phyloP scores from a whole-genome alignment of 805 yeast genomes.

The Starmerella vitae region DNA sequence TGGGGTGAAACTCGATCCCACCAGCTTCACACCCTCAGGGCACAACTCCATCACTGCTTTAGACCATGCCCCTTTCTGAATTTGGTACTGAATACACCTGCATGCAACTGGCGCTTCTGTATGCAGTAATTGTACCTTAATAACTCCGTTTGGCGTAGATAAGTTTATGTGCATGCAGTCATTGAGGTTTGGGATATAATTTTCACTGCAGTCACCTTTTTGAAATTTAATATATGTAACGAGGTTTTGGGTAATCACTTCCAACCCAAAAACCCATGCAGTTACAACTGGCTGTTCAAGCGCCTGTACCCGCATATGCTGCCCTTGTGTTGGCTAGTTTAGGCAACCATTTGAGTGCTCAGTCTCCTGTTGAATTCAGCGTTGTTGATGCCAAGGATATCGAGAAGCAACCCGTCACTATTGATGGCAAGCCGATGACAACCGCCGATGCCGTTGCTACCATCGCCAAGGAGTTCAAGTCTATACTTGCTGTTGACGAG shows the following conservation, averaged over 20 bases:
- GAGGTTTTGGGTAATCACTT: no score
- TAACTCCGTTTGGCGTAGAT: conserved; percentile 1
- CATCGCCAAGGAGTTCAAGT: conserved; percentile 29
- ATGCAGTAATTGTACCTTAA: conserved; percentile 5
- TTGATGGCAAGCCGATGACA: conserved; percentile 31
- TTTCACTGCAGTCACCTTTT: no score
- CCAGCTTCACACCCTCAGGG: neutral
- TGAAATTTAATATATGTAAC: no score
- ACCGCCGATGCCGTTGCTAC: conserved; percentile 32
- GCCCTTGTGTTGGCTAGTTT: conserved; percentile 65
- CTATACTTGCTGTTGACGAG: conserved; percentile 36
- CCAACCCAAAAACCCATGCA: no score
- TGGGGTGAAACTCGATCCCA: neutral
- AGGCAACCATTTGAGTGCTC: conserved; percentile 38
- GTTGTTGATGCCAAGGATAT: conserved; percentile 62
- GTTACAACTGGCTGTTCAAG: conserved; percentile 71
- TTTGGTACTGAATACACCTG: conserved; percentile 7
- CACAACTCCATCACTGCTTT: neutral
- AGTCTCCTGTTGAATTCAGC: conserved; percentile 41
- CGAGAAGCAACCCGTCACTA: conserved; percentile 30
- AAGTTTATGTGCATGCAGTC: conserved; percentile 2
- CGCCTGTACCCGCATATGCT: conserved; percentile 68
- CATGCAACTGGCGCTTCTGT: conserved; percentile 11
- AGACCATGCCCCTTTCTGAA: conserved; percentile 4
- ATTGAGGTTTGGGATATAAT: no score